Evolutionary conservation across 164 flowering plant genomes (phyloP).

Genomic region (Malania oleifera): DNA sequence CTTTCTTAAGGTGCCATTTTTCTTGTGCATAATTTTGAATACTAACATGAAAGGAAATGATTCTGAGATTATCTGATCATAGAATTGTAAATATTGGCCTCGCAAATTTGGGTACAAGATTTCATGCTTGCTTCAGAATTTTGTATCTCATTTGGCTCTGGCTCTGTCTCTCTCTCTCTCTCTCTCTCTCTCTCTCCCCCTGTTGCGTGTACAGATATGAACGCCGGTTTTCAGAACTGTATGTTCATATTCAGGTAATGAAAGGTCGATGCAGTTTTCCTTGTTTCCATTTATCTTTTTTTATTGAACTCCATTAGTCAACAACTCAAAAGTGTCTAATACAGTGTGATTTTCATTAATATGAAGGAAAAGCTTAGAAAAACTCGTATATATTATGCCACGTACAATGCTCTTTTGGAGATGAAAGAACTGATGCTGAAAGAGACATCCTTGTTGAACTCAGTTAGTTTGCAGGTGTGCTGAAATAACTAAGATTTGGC

Average conservation of each 20-base stretch:
- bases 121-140: neutral
- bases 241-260: conserved; percentile 67
- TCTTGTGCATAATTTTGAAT: too few relatives aligned
- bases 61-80: neutral
- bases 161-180: too few relatives aligned
- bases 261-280: neutral
- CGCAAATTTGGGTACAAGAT: neutral
- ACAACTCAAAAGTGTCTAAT: neutral
- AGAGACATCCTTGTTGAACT: conserved; percentile 77
- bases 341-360: conserved; percentile 2
- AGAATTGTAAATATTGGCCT: neutral
- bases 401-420: conserved; percentile 87
- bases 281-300: neutral
- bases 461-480: conserved; percentile 77
- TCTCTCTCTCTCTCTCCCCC: too few relatives aligned
- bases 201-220: conserved; percentile 82
- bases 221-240: conserved; percentile 67
- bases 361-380: conserved; percentile 64
- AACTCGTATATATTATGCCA: conserved; percentile 78
- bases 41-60: too few relatives aligned
- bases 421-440: conserved; percentile 79
- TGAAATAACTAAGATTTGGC: conserved; percentile 4
- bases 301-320: neutral
- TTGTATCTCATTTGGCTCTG: too few relatives aligned
- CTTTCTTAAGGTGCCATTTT: too few relatives aligned